These are phyloP conservation scores for Sphagnum tenellum DNA, from an alignment of 225 moss, liverwort and hornwort species.

Conservation along the genomic window DNA sequence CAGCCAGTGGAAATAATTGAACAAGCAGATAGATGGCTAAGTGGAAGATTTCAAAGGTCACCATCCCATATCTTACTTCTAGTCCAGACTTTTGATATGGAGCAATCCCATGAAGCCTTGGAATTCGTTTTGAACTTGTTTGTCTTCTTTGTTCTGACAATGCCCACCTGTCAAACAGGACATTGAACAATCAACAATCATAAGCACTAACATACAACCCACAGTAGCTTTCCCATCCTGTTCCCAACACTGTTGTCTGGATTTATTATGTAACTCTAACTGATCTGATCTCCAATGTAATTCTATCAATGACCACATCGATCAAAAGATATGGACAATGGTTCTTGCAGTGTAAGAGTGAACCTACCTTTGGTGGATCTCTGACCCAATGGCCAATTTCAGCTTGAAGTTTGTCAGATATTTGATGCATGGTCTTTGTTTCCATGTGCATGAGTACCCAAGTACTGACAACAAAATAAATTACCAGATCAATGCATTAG, in stretches of 20 bases:
- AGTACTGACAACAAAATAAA: constrained; percentile 23
- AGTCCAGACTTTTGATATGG: constrained; percentile 31
- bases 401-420: constrained; percentile 26
- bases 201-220: too few species aligned
- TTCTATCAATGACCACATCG: background rate
- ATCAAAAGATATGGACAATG: too few species aligned
- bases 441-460: constrained; percentile 66
- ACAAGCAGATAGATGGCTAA: too few species aligned
- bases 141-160: constrained; percentile 37
- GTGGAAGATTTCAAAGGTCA: too few species aligned
- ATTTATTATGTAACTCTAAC: background rate
- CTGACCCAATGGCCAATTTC: constrained; percentile 48
- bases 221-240: background rate
- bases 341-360: background rate
- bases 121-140: constrained; percentile 44
- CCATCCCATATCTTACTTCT: constrained; percentile 15
- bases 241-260: background rate
- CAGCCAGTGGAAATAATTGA: too few species aligned
- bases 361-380: constrained; percentile 42
- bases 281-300: background rate
- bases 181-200: background rate
- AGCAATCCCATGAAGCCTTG: constrained; percentile 45
- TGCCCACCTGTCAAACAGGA: constrained; percentile 35
- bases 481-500: too few species aligned
- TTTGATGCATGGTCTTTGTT: constrained; percentile 39